Conservation (phyloP, 2,329 filamentous ascomycete species). For the Colletotrichum limetticola region DNA sequence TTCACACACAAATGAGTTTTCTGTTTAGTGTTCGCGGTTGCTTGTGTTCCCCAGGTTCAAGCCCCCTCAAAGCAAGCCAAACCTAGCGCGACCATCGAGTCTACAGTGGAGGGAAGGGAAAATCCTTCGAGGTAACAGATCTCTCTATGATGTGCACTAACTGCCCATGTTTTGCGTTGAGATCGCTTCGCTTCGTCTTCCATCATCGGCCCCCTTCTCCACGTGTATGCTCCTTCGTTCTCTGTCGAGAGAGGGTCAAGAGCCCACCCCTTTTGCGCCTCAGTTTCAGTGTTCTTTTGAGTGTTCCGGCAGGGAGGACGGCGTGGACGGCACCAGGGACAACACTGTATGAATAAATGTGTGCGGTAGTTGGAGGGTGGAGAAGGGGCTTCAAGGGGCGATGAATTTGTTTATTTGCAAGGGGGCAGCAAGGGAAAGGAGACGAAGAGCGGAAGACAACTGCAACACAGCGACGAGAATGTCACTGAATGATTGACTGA, state of each 20-base stretch:
- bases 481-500: constrained; percentile 1
- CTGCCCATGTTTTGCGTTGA: neutral
- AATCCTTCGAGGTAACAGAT: neutral
- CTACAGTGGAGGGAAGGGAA: neutral
- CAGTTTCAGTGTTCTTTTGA: constrained; percentile 23
- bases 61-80: neutral
- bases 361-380: constrained; percentile 15
- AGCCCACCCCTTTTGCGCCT: constrained; percentile 9
- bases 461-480: neutral
- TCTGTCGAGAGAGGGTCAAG: no score
- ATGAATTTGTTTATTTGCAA: neutral
- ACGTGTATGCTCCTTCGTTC: constrained; percentile 25
- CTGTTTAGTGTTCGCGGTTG: neutral
- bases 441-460: neutral
- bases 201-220: constrained; percentile 1
- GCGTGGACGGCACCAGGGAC: no score
- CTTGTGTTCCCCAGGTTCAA: neutral
- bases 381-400: neutral
- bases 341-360: no score
- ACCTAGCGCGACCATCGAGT: neutral
- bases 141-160: neutral
- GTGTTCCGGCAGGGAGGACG: neutral
- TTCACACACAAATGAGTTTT: neutral
- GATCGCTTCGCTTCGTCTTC: neutral
- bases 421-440: neutral